Base-by-base conservation (phyloP, 257 asterid genomes). In the Nicotiana otophora region DNA sequence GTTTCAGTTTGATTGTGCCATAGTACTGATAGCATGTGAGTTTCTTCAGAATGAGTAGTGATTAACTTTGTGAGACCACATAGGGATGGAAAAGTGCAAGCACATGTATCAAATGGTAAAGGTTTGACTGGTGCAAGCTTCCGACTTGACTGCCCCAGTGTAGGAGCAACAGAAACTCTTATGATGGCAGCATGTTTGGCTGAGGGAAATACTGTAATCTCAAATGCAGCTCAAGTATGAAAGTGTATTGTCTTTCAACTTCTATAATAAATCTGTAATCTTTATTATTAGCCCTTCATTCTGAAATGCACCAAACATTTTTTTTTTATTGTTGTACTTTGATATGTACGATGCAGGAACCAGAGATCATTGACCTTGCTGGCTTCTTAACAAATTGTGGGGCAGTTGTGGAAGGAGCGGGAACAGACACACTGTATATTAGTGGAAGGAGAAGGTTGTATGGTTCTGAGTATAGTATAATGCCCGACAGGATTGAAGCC, bases 181-280 rank as follows among this genome's bases (percentile, higher is more conserved):
- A 86, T 89, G 84, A 89, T 89, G 91, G 92, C 92, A 4, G 92
- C 91, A 8, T 83, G 83, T 78, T 9, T 87, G 88, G 92, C 92
- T 16, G 20, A 86, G 8, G 91, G 92, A 57, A 85, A 67, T 10
- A 84, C 91, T 6, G 54, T 82, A 57, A 89, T 89, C 64, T 79
- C 87, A 10, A 87, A 89, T 74, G 90, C 87, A 34, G 91, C 92
- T 36, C 84, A 62, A 82, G 92, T 89, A 84, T n/a, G 85, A 42
- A 14, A 62, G 61, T 5, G 16, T 17, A 39, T 34, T 12, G 39
- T 42, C 48, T 51, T 82, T 58, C 80, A 34, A 36, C 82, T 79
- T 79, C 60, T 79, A 74, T 15, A 14, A 72, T 46, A 72, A 72
- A 20, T 72, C 7, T 46, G 48, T 31, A 12, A 23, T 46, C 61